Evolutionary conservation across 1,284 basidiomycete species (phyloP).

Genomic region (Gymnopus androsaceus): DNA sequence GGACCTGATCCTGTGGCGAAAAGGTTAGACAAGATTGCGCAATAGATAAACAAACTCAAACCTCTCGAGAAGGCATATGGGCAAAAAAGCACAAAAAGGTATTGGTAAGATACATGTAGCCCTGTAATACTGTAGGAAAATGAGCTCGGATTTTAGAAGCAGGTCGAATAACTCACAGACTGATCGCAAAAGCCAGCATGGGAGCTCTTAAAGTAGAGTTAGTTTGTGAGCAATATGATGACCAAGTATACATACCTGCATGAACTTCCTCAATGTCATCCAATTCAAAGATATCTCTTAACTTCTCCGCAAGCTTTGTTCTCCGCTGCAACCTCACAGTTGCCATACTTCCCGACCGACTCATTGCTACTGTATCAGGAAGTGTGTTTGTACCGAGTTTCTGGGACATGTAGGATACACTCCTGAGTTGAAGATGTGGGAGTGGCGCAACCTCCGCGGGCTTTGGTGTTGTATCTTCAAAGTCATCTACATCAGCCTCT

Average conservation of each 20-base stretch:
- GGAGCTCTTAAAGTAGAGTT: constrained; percentile 63
- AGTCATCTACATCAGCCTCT: constrained; percentile 50
- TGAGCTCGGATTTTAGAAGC: constrained; percentile 16
- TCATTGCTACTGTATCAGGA: constrained; percentile 26
- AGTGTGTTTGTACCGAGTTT: constrained; percentile 6
- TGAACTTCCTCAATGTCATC: constrained; percentile 79
- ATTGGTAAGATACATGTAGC: constrained; percentile 94
- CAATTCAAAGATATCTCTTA: constrained; percentile 84
- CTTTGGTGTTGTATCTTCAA: constrained; percentile 56
- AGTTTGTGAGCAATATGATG: constrained; percentile 18
- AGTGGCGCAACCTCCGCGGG: constrained; percentile 23
- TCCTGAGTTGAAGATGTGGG: constrained; percentile 10
- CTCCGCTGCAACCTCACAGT: constrained; percentile 73
- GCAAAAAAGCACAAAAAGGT: constrained; percentile 96
- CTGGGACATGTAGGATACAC: constrained; percentile 5
- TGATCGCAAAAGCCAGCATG: constrained; percentile 85
- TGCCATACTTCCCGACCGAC: constrained; percentile 64
- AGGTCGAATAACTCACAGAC: constrained; percentile 63
- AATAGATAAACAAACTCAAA: constrained; percentile 31
- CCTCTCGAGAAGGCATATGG: constrained; percentile 88
- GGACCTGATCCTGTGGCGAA: constrained; percentile 70
- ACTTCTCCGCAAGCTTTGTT: constrained; percentile 75
- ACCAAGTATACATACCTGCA: constrained; percentile 55
- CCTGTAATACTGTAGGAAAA: constrained; percentile 75
- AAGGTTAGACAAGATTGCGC: constrained; percentile 9